Evolutionary conservation across 345 rosid species (phyloP), one percentile per base, ranked within the genome.

Genomic region (Brassica cretica): DNA sequence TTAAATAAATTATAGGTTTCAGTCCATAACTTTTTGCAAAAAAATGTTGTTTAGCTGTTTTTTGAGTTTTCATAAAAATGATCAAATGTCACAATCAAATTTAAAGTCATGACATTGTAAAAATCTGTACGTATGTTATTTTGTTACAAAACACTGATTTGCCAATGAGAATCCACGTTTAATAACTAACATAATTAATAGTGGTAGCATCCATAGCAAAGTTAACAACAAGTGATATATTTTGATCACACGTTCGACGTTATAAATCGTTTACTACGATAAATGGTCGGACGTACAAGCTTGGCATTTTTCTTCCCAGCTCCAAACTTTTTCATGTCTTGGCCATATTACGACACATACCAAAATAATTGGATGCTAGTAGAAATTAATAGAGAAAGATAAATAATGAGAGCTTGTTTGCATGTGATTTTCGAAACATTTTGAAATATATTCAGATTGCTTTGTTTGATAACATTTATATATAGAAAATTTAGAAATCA

Each of bases 341-440:
- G 73, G 73, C 59, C 51, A 70, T 55, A 70, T 70, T 55, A 32
- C 64, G 64, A 70, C 73, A 70, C 64, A 7, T 18, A n/a, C 46
- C 41, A 58, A 4, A 21, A 15, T 37, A 65, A 65, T 65, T 59
- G 56, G 66, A 71, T 5, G 24, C 35, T 59, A 58, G 58, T 60
- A 37, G 3, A 24, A 35, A 60, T 35, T 21, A 21, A 37, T 2
- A 19, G 46, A 35, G 37, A 15, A 3, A 53, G 21, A 65, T 16
- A 14, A 2, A 65, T 18, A 24, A 25, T 30, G 18, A 24, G 69
- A 32, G 8, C 70, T 69, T 32, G 49, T 62, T n/a, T 30, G 27
- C 64, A 49, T 44, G 79, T 60, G 61, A 19, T n/a, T 61, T 44
- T 30, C 18, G 44, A 58, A 66, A 59, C 35, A 59, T 58, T 56